Base-by-base conservation (phyloP, 2,329 filamentous ascomycete genomes). In the Aspergillus fumigatiaffinis region DNA sequence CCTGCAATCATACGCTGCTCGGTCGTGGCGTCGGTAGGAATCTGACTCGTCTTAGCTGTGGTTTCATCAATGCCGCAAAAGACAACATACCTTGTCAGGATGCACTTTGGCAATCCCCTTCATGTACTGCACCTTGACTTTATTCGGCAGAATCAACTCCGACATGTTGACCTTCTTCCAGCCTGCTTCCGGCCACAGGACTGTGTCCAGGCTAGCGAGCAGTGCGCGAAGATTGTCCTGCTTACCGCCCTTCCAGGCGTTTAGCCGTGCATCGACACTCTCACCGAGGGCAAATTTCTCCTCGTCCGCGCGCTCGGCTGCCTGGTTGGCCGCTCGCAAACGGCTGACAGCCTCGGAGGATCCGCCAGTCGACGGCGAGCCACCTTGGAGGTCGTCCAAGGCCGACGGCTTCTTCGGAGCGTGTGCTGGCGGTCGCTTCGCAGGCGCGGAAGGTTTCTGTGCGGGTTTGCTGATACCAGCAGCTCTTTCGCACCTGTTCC, bases 101-200 rank as follows among this genome's bases (percentile, higher is more conserved):
- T 99, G 94, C 66, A 94, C 94, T 82, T 97, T 97, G 10, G 88
- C 91, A 82, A 99, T 97, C 5, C 93, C 94, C 84, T 96, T 97
- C 94, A 99, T 97, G 73, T 99, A 99, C 59, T 90, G 82, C 63
- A 99, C 88, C 84, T 99, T 99, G 73, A 97, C 94, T 81, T 93
- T 96, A 65, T 90, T 92, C 35, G 92, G 87, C 82, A 96, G 84
- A 53, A 99, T 89, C 65, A 99, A 76, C 77, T 99, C 94, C 63
- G 92, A 88, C 85, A 99, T 86, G 32, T 91, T 92, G 56, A 97
- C 88, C 79, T 95, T 96, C 80, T 96, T 97, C 94, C 94, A 99
- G 3, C 91, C 92, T 61, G 91, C 91, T 46, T 87, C 88, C 62
- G 91, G 87, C 94, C 94, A 99, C 28, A 99, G 81, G 28, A 99